A percentile compares a stretch with the other conserved stretches of the same genome.
Conservation (phyloP, 2,329 filamentous ascomycete species). For the Sporothrix mexicana region DNA sequence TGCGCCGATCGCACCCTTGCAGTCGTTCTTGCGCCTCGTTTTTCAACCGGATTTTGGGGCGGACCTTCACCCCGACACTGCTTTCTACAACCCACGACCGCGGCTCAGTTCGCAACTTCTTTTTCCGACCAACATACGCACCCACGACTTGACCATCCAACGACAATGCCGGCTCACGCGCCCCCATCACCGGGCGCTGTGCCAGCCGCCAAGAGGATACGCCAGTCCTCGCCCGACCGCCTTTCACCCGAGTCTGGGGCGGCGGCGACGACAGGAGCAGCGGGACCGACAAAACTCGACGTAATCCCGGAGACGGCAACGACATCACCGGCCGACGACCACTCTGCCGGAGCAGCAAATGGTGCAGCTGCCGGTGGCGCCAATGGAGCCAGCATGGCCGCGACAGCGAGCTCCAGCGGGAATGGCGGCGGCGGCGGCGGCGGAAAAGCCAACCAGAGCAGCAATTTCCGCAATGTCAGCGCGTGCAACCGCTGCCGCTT, state of each 20-base stretch:
- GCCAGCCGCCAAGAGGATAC: conserved; percentile 62
- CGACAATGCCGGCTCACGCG: conserved; percentile 53
- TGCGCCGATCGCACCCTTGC: background rate
- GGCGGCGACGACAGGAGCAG: background rate
- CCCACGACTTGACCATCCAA: background rate
- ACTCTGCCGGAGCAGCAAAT: background rate
- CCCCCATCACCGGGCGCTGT: conserved; percentile 58
- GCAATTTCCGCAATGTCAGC: conserved; percentile 83
- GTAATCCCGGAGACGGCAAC: background rate
- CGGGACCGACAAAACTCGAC: background rate
- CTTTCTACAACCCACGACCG: background rate
- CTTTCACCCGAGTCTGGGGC: conserved; percentile 50
- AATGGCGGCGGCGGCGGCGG: conserved; percentile 42
- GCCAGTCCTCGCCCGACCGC: conserved; percentile 58
- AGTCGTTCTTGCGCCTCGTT: background rate
- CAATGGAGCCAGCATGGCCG: conserved; percentile 41
- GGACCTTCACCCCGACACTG: background rate
- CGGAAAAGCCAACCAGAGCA: conserved; percentile 62
- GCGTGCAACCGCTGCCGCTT: conserved; percentile 92
- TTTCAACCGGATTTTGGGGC: background rate
- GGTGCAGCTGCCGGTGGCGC: background rate
- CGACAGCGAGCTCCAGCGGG: conserved; percentile 42
- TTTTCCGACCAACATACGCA: background rate
- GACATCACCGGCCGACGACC: conserved; percentile 21
- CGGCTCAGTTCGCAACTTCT: background rate